Base-by-base conservation (phyloP, 192 early-diverging fungal genomes). In the Entophlyctis luteolus region DNA sequence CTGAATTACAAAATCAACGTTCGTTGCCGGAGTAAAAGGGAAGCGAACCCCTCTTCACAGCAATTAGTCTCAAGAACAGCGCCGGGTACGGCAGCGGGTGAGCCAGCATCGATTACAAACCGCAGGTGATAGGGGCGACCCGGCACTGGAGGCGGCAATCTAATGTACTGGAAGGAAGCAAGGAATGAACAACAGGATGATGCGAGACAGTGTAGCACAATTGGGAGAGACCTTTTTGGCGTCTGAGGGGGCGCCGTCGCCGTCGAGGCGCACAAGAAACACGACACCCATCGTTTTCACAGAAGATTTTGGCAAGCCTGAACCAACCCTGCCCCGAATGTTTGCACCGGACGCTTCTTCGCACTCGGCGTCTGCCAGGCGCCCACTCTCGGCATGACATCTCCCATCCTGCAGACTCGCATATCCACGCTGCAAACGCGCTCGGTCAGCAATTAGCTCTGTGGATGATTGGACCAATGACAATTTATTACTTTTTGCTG, bases 1-100 rank as follows among this genome's bases (percentile, higher is more conserved):
- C 31, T 55, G 42, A n/a, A 38, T 54, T 78, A 67, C 45, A 79
- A 75, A 23, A 50, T 22, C 28, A 54, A 59, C 47, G 22, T 36
- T 25, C n/a, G 45, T 50, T 28, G 25, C 52, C 37, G 57, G 14
- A 14, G 35, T 18, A 55, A 63, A 36, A 53, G 34, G 56, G 66
- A 70, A 70, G 71, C 23, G 32, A 46, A 37, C 42, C 87, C 91
- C 49, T 86, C 70, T 23, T 86, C 70, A 2, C 92, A 93, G 81
- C 94, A 92, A 75, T 98, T 98, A 39, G 91, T 94, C 67, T 85
- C 79, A 33, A 98, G 73, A n/a, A 83, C 72, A 3, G 92, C 81
- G 29, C 82, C 77, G 48, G 82, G 81, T 20, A 88, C 86, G n/a
- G 91, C 72, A 45, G 90, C 74, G 22, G 85, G 69, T 4, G 90